Evolutionary conservation across 257 asterid species (phyloP).

Genomic region (Solanum chiquidenum): DNA sequence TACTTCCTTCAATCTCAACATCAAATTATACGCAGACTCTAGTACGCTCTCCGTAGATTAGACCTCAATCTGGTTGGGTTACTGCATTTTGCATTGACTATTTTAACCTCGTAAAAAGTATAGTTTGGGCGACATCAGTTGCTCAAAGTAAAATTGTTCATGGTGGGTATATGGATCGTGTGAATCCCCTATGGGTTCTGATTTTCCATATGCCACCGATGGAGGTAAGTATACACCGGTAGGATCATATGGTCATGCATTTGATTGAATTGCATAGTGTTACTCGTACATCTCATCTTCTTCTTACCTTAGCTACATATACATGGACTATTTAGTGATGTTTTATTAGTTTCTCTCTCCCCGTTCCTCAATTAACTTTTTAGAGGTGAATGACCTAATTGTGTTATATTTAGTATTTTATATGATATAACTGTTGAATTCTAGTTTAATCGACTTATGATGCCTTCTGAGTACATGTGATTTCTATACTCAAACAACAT

Average conservation of each 20-base stretch:
- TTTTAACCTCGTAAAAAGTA: too few species aligned
- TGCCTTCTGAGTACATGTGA: neutral
- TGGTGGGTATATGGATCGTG: neutral
- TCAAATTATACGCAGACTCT: neutral
- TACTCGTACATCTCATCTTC: neutral
- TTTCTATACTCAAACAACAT: neutral
- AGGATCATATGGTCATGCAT: neutral
- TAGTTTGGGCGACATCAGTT: neutral
- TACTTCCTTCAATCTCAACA: neutral
- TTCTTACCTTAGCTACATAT: neutral
- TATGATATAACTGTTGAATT: neutral
- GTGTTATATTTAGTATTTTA: neutral
- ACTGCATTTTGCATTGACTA: neutral
- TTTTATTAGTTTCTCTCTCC: neutral
- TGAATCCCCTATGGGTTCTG: neutral
- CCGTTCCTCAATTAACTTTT: neutral
- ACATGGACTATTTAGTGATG: neutral
- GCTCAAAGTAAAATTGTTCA: neutral
- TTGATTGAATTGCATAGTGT: neutral
- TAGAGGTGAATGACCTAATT: neutral
- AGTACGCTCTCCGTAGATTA: neutral
- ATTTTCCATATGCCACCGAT: neutral
- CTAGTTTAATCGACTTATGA: neutral
- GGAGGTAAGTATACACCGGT: neutral
- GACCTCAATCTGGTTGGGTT: neutral